A percentile compares a stretch with the other conserved stretches of the same genome.
Conservation (phyloP, 139 green algal genomes). For the Limnomonas spitsbergensis region DNA sequence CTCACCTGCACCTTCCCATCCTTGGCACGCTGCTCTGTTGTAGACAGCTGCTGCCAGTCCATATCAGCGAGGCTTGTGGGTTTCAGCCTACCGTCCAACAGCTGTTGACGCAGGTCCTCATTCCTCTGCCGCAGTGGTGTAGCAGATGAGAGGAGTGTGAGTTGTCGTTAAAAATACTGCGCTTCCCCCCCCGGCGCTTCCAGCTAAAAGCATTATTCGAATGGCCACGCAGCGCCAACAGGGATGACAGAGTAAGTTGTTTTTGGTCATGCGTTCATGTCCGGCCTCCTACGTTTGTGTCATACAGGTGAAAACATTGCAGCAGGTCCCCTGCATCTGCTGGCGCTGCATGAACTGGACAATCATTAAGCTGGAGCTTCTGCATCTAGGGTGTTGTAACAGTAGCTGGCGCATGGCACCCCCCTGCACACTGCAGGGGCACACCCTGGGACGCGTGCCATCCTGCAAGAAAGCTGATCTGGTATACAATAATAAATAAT, state of each 20-base stretch:
- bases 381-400: no score
- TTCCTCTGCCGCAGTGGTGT: not conserved
- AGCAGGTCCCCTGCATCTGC: no score
- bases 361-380: no score
- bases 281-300: not conserved
- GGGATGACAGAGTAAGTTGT: not conserved
- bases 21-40: not conserved
- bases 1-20: not conserved
- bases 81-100: not conserved
- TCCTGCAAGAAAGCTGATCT: no score
- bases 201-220: not conserved
- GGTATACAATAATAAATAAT: no score
- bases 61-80: not conserved
- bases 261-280: not conserved
- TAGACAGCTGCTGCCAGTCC: slow-evolving; percentile 10
- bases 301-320: not conserved
- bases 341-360: no score
- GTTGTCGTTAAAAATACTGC: no score
- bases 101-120: not conserved
- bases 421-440: no score
- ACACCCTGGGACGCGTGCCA: no score
- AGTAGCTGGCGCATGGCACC: no score
- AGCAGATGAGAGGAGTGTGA: no score
- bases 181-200: not conserved
- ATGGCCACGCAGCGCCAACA: not conserved